Conservation (phyloP, 139 green algal species). For the Penium margaritaceum region DNA sequence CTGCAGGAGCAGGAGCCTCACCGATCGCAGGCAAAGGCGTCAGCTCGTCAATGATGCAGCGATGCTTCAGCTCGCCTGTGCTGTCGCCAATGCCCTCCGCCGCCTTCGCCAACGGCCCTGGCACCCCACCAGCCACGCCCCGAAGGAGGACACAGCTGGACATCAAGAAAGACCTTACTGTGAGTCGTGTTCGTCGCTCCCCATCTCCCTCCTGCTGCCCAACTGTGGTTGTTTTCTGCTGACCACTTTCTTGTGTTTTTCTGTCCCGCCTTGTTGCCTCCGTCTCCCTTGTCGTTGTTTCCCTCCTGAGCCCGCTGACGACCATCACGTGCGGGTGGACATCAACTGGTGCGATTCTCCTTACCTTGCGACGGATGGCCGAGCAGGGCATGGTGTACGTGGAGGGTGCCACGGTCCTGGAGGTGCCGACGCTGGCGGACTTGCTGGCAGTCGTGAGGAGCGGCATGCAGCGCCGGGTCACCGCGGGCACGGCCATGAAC, state of each 20-base stretch:
- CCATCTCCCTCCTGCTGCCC: no score
- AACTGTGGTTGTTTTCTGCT: no score
- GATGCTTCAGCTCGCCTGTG: no score
- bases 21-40: no score
- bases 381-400: constrained; percentile 78
- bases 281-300: neutral
- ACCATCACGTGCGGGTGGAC: no score
- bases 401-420: constrained; percentile 65
- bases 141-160: constrained; percentile 77
- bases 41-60: no score
- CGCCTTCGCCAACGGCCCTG: no score
- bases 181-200: no score
- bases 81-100: no score
- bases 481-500: constrained; percentile 50
- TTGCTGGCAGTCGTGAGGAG: constrained; percentile 34
- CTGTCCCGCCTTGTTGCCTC: neutral
- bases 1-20: constrained; percentile 8
- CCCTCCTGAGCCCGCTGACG: neutral
- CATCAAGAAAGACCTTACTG: constrained; percentile 93
- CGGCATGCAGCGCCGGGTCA: constrained; percentile 39
- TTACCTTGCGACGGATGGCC: no score
- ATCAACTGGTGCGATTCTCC: no score
- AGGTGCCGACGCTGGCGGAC: constrained; percentile 31
- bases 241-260: neutral
- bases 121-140: no score